These are phyloP conservation scores for Aspergillus nomiae DNA, from an alignment of 2,329 filamentous ascomycete species.

Conservation along the genomic window DNA sequence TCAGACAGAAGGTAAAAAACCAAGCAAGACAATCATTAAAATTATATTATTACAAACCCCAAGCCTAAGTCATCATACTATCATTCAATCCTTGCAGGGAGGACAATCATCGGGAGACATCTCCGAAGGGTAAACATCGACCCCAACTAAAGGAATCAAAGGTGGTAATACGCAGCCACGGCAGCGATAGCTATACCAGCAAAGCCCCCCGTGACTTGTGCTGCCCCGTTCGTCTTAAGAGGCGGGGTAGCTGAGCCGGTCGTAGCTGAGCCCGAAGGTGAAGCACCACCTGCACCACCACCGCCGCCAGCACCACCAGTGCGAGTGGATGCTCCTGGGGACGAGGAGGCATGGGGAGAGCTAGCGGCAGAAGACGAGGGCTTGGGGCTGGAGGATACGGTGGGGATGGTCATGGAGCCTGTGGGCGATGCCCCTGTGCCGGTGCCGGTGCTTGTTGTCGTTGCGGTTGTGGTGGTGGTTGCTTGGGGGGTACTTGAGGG, in stretches of 20 bases:
- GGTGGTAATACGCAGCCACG: background rate
- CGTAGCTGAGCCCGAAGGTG: background rate
- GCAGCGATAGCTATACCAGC: background rate
- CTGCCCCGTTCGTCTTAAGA: background rate
- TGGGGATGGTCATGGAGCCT: constrained; percentile 9
- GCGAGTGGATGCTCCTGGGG: background rate
- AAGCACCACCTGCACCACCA: background rate
- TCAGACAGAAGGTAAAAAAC: background rate
- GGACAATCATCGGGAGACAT: background rate
- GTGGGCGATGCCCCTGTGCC: constrained; percentile 4
- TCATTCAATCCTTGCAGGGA: background rate
- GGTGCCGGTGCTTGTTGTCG: constrained; percentile 9
- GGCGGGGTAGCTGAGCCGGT: background rate
- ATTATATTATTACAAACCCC: background rate
- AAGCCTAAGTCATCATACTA: background rate
- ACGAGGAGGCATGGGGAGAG: background rate
- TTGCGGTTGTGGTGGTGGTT: background rate
- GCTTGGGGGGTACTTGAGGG: constrained; percentile 12
- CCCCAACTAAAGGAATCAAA: background rate
- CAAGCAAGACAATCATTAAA: background rate
- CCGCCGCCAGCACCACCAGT: background rate
- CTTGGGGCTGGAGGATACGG: background rate
- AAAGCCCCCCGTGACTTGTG: background rate
- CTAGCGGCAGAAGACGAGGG: background rate
- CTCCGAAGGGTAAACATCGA: background rate